Conservation (phyloP, 2,329 filamentous ascomycete genomes). For the Aspergillus ochraceoroseus region DNA sequence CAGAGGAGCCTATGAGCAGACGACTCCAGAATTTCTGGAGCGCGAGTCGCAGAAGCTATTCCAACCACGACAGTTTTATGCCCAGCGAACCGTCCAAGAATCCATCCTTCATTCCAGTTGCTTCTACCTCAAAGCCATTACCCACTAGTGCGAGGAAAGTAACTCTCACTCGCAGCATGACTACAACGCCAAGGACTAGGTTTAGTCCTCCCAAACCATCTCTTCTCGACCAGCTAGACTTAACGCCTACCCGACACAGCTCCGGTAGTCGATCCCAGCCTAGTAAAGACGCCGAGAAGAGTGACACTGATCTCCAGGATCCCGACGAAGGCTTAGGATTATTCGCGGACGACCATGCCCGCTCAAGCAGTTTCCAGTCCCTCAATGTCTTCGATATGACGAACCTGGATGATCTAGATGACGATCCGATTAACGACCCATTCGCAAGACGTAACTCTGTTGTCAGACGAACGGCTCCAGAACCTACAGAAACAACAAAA, state of each 20-base stretch:
- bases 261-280: slow-evolving; percentile 30
- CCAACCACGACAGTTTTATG: slow-evolving; percentile 20
- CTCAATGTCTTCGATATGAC: slow-evolving; percentile 31
- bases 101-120: slow-evolving; percentile 14
- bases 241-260: slow-evolving; percentile 34
- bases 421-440: slow-evolving; percentile 30
- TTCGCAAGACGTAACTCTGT: slow-evolving; percentile 30
- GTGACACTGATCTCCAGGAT: slow-evolving; percentile 15
- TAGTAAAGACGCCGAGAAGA: slow-evolving; percentile 10
- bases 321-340: slow-evolving; percentile 24
- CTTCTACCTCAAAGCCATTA: slow-evolving; percentile 21
- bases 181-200: slow-evolving; percentile 35
- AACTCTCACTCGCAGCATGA: slow-evolving; percentile 33
- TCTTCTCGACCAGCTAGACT: slow-evolving; percentile 36
- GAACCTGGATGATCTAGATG: slow-evolving; percentile 30
- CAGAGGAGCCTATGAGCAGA: slow-evolving; percentile 36
- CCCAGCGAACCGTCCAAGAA: slow-evolving; percentile 19
- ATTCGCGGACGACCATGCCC: slow-evolving; percentile 23
- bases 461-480: slow-evolving; percentile 26
- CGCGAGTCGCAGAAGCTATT: slow-evolving; percentile 28
- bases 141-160: slow-evolving; percentile 30
- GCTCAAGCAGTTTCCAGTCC: slow-evolving; percentile 27
- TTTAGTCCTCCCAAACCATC: slow-evolving; percentile 42
- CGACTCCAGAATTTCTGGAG: slow-evolving; percentile 39
- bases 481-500: slow-evolving; percentile 27